phyloP scores from a whole-genome alignment of 805 yeast genomes.

The Candida taoyuanica region DNA sequence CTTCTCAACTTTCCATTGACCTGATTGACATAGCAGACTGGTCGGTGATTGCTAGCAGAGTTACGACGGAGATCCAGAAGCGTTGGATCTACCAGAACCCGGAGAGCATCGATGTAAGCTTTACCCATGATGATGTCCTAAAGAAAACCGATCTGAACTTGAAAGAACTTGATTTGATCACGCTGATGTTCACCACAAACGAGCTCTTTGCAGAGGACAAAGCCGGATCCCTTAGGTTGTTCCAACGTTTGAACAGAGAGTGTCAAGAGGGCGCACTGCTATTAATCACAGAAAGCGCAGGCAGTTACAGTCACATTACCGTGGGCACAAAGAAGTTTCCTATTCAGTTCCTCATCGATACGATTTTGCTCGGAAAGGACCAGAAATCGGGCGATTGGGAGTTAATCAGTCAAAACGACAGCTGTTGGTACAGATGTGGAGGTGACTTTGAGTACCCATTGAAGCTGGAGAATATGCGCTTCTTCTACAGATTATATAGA shows the following conservation, averaged over 20 bases:
- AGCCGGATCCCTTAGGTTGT: slow-evolving; percentile 51
- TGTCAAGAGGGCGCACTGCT: slow-evolving; percentile 58
- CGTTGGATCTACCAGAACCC: slow-evolving; percentile 50
- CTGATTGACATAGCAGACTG: slow-evolving; percentile 80
- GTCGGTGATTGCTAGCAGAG: slow-evolving; percentile 45
- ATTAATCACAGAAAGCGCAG: slow-evolving; percentile 82
- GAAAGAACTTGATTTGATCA: slow-evolving; percentile 45
- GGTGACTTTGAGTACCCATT: slow-evolving; percentile 52
- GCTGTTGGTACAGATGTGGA: slow-evolving; percentile 73
- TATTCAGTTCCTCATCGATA: slow-evolving; percentile 74
- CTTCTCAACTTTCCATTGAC: slow-evolving; percentile 39
- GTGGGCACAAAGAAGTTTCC: slow-evolving; percentile 79
- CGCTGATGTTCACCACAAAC: slow-evolving; percentile 80
- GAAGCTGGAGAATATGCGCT: slow-evolving; percentile 83
- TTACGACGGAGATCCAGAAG: slow-evolving; percentile 39
- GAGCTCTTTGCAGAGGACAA: slow-evolving; percentile 73
- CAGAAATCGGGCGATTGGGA: slow-evolving; percentile 57
- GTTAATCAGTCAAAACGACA: slow-evolving; percentile 58
- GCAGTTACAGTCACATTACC: slow-evolving; percentile 77
- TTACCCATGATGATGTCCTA: slow-evolving; percentile 35
- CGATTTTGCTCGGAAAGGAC: slow-evolving; percentile 53
- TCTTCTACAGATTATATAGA: slow-evolving; percentile 70
- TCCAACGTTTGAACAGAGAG: slow-evolving; percentile 44
- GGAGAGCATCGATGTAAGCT: slow-evolving; percentile 30
- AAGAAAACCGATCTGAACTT: slow-evolving; percentile 21